A percentile compares a stretch with the other conserved stretches of the same genome.
Evolutionary conservation across 306 rosid genomes (phyloP).

Genomic region (Prunus dulcis): DNA sequence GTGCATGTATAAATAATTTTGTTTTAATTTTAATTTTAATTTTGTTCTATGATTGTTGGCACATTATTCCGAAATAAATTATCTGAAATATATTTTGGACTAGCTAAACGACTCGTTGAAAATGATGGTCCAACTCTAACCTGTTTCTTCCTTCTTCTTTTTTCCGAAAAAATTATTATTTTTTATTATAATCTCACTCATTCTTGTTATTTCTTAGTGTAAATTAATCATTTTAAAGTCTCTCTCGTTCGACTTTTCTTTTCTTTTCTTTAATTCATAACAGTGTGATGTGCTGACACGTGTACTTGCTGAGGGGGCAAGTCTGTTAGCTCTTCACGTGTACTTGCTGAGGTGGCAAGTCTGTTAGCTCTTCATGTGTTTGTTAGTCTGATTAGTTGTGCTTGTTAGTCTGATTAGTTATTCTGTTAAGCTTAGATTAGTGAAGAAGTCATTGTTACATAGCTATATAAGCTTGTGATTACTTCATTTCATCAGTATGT

Average conservation of each 20-base stretch:
- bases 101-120: background rate
- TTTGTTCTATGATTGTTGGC: background rate
- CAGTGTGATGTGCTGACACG: too few species aligned
- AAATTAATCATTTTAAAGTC: background rate
- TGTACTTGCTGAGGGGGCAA: too few species aligned
- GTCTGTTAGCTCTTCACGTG: too few species aligned
- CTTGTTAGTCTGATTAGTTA: too few species aligned
- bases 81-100: background rate
- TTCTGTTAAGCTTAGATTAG: too few species aligned
- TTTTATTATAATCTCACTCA: background rate
- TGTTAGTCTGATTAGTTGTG: too few species aligned
- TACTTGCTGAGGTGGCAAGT: too few species aligned
- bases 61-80: background rate
- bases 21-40: background rate
- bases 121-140: background rate
- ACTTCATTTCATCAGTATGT: too few species aligned
- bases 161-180: background rate
- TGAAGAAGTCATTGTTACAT: too few species aligned
- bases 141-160: background rate
- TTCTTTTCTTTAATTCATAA: slow-evolving; percentile 23
- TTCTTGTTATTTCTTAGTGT: background rate
- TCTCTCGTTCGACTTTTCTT: slow-evolving; percentile 48
- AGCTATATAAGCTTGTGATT: too few species aligned
- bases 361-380: too few species aligned
- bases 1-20: too few species aligned